Conservation (phyloP, 805 yeast genomes). For the Blastobotrys robertii region DNA sequence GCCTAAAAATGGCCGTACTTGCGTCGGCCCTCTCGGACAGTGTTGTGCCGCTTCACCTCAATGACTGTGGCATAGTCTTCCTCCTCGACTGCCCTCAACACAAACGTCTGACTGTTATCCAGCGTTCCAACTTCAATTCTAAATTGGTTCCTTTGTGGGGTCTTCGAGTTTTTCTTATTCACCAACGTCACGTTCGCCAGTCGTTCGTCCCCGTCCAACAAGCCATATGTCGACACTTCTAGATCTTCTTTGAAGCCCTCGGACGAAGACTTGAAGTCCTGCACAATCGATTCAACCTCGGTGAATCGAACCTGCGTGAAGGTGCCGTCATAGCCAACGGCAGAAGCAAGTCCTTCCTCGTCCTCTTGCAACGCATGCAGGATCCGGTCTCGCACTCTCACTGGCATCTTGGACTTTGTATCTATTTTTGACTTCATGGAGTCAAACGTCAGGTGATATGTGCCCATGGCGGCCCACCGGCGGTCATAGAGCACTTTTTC, state of each 20-base stretch:
- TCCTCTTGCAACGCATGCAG: constrained; percentile 12
- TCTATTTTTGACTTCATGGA: constrained; percentile 4
- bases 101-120: too few species aligned
- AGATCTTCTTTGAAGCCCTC: constrained; percentile 15
- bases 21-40: too few species aligned
- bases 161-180: constrained; percentile 1
- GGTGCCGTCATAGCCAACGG: constrained; percentile 7
- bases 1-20: too few species aligned
- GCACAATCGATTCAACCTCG: constrained; percentile 14
- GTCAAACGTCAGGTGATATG: constrained; percentile 13
- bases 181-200: constrained; percentile 14
- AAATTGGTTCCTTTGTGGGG: too few species aligned
- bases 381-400: constrained; percentile 11
- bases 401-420: constrained; percentile 5
- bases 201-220: constrained; percentile 9
- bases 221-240: constrained; percentile 14
- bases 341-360: constrained; percentile 12
- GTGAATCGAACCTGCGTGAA: constrained; percentile 10
- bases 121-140: too few species aligned
- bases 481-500: constrained; percentile 12
- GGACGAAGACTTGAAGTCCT: constrained; percentile 16
- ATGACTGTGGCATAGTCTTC: too few species aligned
- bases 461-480: constrained; percentile 18
- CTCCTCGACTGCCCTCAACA: too few species aligned
- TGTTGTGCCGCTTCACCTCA: too few species aligned